Evolutionary conservation across 1,139 yeast genomes (phyloP), one percentile per base, ranked within the genome.

Genomic region (Kodamaea plutei): DNA sequence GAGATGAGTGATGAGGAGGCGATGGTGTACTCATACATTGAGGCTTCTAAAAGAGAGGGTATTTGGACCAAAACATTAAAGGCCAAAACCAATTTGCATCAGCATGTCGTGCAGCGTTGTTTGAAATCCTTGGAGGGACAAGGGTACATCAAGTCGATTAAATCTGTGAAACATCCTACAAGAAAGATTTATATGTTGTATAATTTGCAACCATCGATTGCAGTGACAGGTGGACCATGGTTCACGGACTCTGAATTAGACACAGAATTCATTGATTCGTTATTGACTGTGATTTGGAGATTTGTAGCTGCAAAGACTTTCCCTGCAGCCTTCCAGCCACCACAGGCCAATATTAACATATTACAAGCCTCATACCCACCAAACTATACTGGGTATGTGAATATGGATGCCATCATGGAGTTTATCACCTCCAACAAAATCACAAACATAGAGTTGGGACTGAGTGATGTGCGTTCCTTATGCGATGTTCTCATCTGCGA

Each of bases 191-290:
- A 88, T 59, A 91, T 91, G 97, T 69, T 93, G 38, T 89, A 88
- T 54, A 82, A 87, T 49, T 62, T 93, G 45, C 95, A 87, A 53
- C 99, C 99, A 6, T 82, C 95, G 4, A 79, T 85, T 21, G 97
- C 89, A 46, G 93, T 91, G 25, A 91, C 98, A 1, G 99, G 99
- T 39, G 99, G 98, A 2, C 98, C 98, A 3, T 91, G 98, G 98
- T 93, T 89, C 56, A 88, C 97, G 0, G 98, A 93, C 53, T 79
- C 89, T 20, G 98, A 91, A 55, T 69, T 91, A 38, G 99, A 91
- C 51, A 80, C 89, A 3, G 98, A 89, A 53, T 91, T 91, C 52
- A 89, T 91, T 38, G 93, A 87, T 45, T 79, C 87, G 29, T 61
- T 91, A 37, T 61, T 85, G 41, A 77, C 85, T 15, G 91, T 89